Percentiles rank a stretch among this genome's conserved stretches.
phyloP scores from a whole-genome alignment of 371 early-diverging fungal genomes.

The Blakeslea trispora region DNA sequence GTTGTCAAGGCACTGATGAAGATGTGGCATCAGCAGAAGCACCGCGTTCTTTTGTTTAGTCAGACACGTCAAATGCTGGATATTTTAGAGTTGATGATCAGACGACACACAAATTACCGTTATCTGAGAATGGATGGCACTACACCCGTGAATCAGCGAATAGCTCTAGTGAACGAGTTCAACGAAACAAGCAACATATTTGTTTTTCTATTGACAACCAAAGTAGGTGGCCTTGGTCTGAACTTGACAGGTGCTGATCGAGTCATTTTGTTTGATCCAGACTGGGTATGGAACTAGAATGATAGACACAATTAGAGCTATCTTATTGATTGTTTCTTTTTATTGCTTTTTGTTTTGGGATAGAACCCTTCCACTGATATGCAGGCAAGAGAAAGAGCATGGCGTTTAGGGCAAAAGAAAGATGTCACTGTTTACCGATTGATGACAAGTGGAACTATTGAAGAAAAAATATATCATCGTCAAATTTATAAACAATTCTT shows the following conservation, averaged over 20 bases:
- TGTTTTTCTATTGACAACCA: slow-evolving; percentile 95
- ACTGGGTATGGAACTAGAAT: slow-evolving; percentile 88
- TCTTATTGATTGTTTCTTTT: too few species aligned
- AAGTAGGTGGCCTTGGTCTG: slow-evolving; percentile 96
- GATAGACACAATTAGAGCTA: too few species aligned
- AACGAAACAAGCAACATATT: slow-evolving; percentile 72
- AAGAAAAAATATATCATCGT: slow-evolving; percentile 97
- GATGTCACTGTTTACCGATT: slow-evolving; percentile 95
- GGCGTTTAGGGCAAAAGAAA: slow-evolving; percentile 92
- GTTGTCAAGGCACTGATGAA: slow-evolving; percentile 84
- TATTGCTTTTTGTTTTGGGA: neutral
- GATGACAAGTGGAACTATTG: slow-evolving; percentile 97
- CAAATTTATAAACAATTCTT: slow-evolving; percentile 98
- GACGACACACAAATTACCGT: slow-evolving; percentile 37
- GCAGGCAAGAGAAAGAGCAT: slow-evolving; percentile 97
- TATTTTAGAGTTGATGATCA: slow-evolving; percentile 81
- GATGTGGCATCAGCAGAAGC: slow-evolving; percentile 84
- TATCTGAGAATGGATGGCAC: slow-evolving; percentile 96
- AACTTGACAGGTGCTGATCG: slow-evolving; percentile 96
- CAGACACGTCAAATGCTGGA: slow-evolving; percentile 97
- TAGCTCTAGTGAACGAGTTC: slow-evolving; percentile 86
- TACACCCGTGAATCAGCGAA: slow-evolving; percentile 83
- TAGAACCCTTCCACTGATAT: slow-evolving; percentile 96
- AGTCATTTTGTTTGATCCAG: slow-evolving; percentile 97
- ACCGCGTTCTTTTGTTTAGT: slow-evolving; percentile 92